Conservation (phyloP, 768 basidiomycete genomes). For the Auriscalpium vulgare region DNA sequence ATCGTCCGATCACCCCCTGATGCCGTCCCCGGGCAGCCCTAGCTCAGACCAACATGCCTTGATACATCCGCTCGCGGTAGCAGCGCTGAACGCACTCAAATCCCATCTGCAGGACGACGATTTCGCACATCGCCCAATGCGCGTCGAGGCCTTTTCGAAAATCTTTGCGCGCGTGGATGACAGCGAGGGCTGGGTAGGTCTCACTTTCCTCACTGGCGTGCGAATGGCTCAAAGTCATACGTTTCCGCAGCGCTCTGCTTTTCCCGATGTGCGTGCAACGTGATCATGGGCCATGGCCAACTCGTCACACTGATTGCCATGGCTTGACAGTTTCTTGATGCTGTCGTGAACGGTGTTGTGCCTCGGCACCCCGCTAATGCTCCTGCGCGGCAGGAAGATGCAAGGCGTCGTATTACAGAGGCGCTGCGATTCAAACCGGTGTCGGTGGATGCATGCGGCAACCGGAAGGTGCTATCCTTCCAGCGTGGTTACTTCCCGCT, state of each 20-base stretch:
- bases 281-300: background rate
- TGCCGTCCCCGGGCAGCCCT: too few relatives aligned
- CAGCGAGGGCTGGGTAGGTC: constrained; percentile 19
- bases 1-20: too few relatives aligned
- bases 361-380: too few relatives aligned
- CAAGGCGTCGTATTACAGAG: constrained; percentile 21
- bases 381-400: constrained; percentile 16
- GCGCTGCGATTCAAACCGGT: constrained; percentile 20
- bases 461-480: constrained; percentile 19
- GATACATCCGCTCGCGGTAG: too few relatives aligned
- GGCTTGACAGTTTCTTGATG: constrained; percentile 20
- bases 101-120: constrained; percentile 18
- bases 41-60: too few relatives aligned
- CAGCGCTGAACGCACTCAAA: constrained; percentile 20
- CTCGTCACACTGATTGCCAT: background rate
- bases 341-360: constrained; percentile 13
- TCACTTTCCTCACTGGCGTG: background rate
- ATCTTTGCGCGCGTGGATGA: constrained; percentile 19
- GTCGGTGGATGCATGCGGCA: constrained; percentile 8
- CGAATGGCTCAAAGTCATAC: constrained; percentile 3
- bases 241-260: constrained; percentile 22
- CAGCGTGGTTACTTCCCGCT: constrained; percentile 26
- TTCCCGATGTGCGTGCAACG: background rate
- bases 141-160: constrained; percentile 21
- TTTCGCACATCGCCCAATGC: constrained; percentile 15